Percentiles rank a stretch among this genome's conserved stretches.
Conservation (phyloP, 2,329 filamentous ascomycete species). For the Cyphellophora europaea region DNA sequence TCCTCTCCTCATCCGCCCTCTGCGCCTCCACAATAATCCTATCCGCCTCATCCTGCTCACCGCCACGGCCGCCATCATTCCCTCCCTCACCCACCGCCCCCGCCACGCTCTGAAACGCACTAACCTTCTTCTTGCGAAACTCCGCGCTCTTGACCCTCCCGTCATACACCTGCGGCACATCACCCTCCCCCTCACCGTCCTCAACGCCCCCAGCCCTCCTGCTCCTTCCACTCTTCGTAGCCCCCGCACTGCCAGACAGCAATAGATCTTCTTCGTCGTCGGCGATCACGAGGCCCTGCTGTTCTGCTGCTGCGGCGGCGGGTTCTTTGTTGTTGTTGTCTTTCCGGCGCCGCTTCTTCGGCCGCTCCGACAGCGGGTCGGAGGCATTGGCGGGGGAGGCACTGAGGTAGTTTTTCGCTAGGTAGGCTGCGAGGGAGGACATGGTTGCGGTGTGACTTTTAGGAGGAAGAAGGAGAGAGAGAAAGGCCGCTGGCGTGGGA, state of each 20-base stretch:
- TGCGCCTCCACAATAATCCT: conserved; percentile 66
- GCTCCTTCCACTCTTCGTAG: conserved; percentile 4
- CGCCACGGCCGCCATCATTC: conserved; percentile 25
- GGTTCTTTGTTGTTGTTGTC: conserved; percentile 36
- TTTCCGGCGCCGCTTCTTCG: conserved; percentile 49
- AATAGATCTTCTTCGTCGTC: conserved; percentile 27
- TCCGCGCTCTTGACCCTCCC: conserved; percentile 28
- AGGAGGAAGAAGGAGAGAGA: not conserved
- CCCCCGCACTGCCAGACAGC: conserved; percentile 20
- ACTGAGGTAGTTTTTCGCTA: conserved; percentile 83
- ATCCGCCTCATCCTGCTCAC: conserved; percentile 60
- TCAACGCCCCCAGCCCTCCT: conserved; percentile 1
- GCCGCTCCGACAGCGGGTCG: conserved; percentile 27
- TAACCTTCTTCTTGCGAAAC: conserved; percentile 66
- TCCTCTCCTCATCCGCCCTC: conserved; percentile 51
- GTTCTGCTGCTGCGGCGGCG: too few relatives aligned
- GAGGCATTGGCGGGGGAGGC: conserved; percentile 39
- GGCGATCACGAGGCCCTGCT: conserved; percentile 27
- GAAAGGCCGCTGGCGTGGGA: too few relatives aligned
- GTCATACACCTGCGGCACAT: conserved; percentile 21
- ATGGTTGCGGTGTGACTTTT: not conserved
- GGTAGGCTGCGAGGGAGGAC: conserved; percentile 59
- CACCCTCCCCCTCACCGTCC: conserved; percentile 27
- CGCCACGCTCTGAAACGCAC: conserved; percentile 41
- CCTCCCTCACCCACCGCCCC: conserved; percentile 15